phyloP scores from a whole-genome alignment of 129 eudicot genomes.

The Flaveria brownii region DNA sequence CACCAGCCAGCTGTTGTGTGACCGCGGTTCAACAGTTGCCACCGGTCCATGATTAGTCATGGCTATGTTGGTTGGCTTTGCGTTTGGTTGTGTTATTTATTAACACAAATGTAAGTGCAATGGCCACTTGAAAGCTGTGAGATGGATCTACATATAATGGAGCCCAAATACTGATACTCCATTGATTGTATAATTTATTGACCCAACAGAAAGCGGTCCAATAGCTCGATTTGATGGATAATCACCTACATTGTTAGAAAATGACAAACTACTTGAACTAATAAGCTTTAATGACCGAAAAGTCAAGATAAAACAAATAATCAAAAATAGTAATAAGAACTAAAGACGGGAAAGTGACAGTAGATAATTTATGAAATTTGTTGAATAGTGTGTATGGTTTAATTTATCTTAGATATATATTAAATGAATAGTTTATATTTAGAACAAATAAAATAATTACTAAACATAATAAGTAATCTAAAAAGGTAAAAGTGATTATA shows the following conservation, averaged over 20 bases:
- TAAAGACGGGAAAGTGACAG: too few species aligned
- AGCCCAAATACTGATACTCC: not conserved
- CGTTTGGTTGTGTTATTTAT: not conserved
- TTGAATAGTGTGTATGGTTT: too few species aligned
- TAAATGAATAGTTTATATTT: too few species aligned
- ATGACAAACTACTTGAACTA: not conserved
- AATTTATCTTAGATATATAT: too few species aligned
- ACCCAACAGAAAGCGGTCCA: not conserved
- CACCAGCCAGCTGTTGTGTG: constrained; percentile 14
- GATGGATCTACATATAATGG: not conserved
- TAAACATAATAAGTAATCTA: too few species aligned
- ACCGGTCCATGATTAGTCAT: not conserved
- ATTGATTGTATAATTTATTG: not conserved
- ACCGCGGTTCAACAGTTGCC: not conserved
- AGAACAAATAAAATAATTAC: too few species aligned
- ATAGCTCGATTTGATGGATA: not conserved
- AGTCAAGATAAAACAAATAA: too few species aligned
- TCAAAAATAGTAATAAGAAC: too few species aligned
- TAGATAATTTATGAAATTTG: too few species aligned
- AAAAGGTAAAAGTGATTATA: too few species aligned
- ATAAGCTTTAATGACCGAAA: not conserved
- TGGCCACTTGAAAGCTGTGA: not conserved
- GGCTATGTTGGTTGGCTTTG: not conserved
- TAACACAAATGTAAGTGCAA: not conserved
- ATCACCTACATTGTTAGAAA: not conserved